Percentiles rank a stretch among this genome's conserved stretches.
These are phyloP conservation scores for Populus hybrid DNA, from an alignment of 441 rosid genomes.

Conservation along the genomic window DNA sequence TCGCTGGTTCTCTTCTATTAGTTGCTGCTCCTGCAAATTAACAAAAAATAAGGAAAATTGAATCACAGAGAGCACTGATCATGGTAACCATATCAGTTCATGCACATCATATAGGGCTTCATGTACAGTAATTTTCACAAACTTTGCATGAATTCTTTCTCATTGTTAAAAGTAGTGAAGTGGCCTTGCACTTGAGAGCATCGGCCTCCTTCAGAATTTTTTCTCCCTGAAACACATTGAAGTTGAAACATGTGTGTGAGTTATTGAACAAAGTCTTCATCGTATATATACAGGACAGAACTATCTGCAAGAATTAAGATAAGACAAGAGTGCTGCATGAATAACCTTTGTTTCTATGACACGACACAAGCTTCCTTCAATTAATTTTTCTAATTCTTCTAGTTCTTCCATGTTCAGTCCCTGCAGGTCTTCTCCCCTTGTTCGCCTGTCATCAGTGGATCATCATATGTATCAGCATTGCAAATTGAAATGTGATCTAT, in stretches of 20 bases:
- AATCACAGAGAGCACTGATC: too few species aligned
- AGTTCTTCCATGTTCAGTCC: slow-evolving; percentile 29
- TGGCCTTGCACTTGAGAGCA: slow-evolving; percentile 33
- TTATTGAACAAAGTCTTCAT: background rate
- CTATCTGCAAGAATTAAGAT: background rate
- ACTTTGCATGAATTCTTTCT: background rate
- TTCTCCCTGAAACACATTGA: slow-evolving; percentile 22
- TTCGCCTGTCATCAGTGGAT: slow-evolving; percentile 18
- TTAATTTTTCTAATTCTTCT: slow-evolving; percentile 22
- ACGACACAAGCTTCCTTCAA: slow-evolving; percentile 25
- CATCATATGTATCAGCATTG: background rate
- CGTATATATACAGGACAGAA: background rate
- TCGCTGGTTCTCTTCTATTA: slow-evolving; percentile 29
- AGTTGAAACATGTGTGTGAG: background rate
- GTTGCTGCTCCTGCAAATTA: slow-evolving; percentile 24
- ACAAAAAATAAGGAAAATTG: background rate
- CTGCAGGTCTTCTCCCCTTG: slow-evolving; percentile 42
- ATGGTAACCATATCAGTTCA: background rate
- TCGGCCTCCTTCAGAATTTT: slow-evolving; percentile 20
- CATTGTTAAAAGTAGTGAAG: background rate
- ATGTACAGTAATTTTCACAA: background rate
- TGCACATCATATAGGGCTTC: background rate
- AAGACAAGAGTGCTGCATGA: background rate
- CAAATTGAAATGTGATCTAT: background rate
- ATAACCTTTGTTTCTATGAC: slow-evolving; percentile 32